Percentiles rank a stretch among this genome's conserved stretches.
Conservation (phyloP, 2,329 filamentous ascomycete genomes). For the Shiraia sp. region DNA sequence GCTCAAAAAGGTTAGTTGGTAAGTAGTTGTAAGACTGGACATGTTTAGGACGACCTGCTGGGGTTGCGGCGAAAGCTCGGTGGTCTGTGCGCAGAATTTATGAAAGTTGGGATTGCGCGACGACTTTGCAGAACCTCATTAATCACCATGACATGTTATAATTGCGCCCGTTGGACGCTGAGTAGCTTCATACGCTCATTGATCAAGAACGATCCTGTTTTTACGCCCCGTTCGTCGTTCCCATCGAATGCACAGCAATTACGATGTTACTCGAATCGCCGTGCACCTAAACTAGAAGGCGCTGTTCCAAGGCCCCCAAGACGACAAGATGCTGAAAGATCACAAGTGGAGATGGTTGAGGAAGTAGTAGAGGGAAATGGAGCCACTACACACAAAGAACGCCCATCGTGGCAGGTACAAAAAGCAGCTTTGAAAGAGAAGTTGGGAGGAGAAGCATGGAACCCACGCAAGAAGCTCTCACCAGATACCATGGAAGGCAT, state of each 20-base stretch:
- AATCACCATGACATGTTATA: slow-evolving; percentile 33
- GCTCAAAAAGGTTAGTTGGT: neutral
- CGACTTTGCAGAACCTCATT: slow-evolving; percentile 1
- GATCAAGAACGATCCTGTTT: slow-evolving; percentile 1
- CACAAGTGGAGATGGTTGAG: slow-evolving; percentile 2
- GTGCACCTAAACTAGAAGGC: slow-evolving; percentile 1
- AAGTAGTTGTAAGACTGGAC: neutral
- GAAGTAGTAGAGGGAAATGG: slow-evolving; percentile 7
- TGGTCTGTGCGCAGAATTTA: slow-evolving; percentile 19
- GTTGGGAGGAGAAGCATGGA: slow-evolving; percentile 76
- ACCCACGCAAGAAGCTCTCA: slow-evolving; percentile 81
- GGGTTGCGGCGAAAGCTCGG: too few species aligned
- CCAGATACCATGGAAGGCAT: slow-evolving; percentile 93
- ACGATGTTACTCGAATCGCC: slow-evolving; percentile 20
- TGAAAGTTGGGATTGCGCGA: slow-evolving; percentile 7
- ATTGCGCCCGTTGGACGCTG: slow-evolving; percentile 27
- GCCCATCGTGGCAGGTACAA: slow-evolving; percentile 71
- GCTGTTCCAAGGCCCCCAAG: neutral
- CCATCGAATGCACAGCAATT: slow-evolving; percentile 8
- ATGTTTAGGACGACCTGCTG: neutral
- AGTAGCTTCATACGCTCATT: slow-evolving; percentile 27
- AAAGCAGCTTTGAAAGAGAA: slow-evolving; percentile 77
- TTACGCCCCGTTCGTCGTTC: slow-evolving; percentile 6
- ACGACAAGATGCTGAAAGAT: too few species aligned
- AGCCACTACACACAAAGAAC: slow-evolving; percentile 5